Conservation (phyloP, 2,329 filamentous ascomycete species). For the Xylaria digitata region DNA sequence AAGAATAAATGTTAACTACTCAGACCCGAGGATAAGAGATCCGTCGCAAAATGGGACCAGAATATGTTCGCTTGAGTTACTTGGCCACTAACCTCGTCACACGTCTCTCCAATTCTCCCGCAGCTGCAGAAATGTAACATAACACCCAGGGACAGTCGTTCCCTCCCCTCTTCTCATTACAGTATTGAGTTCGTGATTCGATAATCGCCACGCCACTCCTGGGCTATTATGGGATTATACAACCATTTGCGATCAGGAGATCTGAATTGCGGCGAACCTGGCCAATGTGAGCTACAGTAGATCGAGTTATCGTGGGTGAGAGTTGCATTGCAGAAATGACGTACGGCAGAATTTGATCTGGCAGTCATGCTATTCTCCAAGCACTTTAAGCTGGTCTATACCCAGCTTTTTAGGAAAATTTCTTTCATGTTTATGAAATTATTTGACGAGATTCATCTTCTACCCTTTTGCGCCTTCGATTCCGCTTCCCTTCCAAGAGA, state of each 20-base stretch:
- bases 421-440: neutral
- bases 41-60: neutral
- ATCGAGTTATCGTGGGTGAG: neutral
- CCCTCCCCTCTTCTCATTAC: neutral
- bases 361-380: neutral
- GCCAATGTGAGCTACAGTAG: conserved; percentile 11
- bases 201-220: neutral
- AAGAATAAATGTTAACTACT: neutral
- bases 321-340: conserved; percentile 27
- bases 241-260: neutral
- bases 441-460: neutral
- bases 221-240: neutral
- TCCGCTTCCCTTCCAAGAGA: neutral
- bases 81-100: conserved; percentile 16
- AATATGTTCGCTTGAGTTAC: neutral
- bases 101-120: conserved; percentile 20
- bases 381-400: conserved; percentile 12
- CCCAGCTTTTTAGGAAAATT: conserved; percentile 1
- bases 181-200: conserved; percentile 5
- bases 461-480: neutral
- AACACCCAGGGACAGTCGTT: neutral
- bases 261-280: conserved; percentile 11
- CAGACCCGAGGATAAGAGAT: neutral
- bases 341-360: neutral
- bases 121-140: conserved; percentile 28